Percentiles rank a stretch among this genome's conserved stretches.
These are phyloP conservation scores for Hirschfeldia incana DNA, from an alignment of 345 rosid species.

Conservation along the genomic window DNA sequence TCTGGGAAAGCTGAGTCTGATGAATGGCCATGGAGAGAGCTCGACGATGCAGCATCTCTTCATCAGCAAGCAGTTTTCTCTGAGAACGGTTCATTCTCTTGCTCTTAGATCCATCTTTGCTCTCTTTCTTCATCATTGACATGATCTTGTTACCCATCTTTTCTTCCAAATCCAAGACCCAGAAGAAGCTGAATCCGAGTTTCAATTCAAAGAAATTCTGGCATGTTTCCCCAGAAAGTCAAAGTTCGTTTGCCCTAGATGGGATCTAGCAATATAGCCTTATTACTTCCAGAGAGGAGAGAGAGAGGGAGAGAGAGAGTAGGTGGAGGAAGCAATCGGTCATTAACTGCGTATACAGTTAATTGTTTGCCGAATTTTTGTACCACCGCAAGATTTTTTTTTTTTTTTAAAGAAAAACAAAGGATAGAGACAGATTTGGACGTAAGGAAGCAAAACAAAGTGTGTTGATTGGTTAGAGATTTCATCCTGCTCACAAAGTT, in stretches of 20 bases:
- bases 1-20: conserved; percentile 84
- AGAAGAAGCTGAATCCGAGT: neutral
- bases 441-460: neutral
- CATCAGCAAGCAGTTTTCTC: conserved; percentile 79
- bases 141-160: conserved; percentile 84
- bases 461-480: conserved; percentile 4
- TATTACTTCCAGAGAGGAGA: conserved; percentile 16
- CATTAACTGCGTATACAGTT: conserved; percentile 34
- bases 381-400: neutral
- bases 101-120: conserved; percentile 67
- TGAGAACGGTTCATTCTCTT: conserved; percentile 79
- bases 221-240: conserved; percentile 30
- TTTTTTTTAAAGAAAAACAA: neutral
- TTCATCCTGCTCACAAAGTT: neutral
- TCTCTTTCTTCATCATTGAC: conserved; percentile 74
- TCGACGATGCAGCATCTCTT: conserved; percentile 87
- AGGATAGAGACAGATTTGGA: conserved; percentile 36
- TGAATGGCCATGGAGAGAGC: conserved; percentile 94
- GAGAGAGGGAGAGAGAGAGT: conserved; percentile 27
- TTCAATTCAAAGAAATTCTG: conserved; percentile 6
- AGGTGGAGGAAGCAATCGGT: conserved; percentile 42
- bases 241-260: conserved; percentile 28
- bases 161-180: conserved; percentile 14
- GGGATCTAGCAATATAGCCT: conserved; percentile 24
- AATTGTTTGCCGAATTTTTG: conserved; percentile 6